These are phyloP conservation scores for Pyricularia grisea DNA, from an alignment of 2,329 filamentous ascomycete species.

Conservation along the genomic window DNA sequence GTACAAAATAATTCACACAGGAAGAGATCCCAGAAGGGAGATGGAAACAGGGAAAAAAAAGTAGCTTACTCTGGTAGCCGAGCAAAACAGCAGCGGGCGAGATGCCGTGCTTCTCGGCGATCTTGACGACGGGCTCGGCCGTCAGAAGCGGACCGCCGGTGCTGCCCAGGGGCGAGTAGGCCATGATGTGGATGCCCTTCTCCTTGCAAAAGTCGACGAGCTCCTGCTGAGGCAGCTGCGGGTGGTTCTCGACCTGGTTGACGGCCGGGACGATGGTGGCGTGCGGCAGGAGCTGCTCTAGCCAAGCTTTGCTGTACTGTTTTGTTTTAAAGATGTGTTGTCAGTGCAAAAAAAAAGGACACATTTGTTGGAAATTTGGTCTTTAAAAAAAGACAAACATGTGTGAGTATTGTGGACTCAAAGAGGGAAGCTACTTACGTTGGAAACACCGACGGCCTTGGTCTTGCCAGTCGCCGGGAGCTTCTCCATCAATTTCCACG, in stretches of 20 bases:
- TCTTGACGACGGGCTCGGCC: conserved; percentile 51
- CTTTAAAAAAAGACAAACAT: no score
- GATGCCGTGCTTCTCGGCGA: conserved; percentile 54
- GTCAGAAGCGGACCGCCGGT: conserved; percentile 56
- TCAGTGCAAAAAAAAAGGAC: not conserved
- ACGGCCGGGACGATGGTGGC: conserved; percentile 50
- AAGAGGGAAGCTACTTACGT: conserved; percentile 23
- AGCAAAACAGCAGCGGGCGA: conserved; percentile 55
- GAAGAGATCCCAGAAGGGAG: not conserved
- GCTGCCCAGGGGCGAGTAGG: conserved; percentile 60
- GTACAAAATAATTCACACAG: not conserved
- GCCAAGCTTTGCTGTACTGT: conserved; percentile 45
- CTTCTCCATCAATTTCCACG: conserved; percentile 69
- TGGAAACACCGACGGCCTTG: conserved; percentile 44
- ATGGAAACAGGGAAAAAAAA: not conserved
- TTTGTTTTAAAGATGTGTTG: not conserved
- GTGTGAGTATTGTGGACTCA: no score
- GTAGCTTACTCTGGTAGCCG: conserved; percentile 57
- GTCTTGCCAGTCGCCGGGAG: conserved; percentile 50
- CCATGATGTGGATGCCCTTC: conserved; percentile 63
- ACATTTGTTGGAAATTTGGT: no score
- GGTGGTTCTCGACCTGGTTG: conserved; percentile 70
- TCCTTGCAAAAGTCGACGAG: conserved; percentile 59
- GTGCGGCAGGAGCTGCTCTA: conserved; percentile 42
- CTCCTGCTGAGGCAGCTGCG: conserved; percentile 60